A percentile compares a stretch with the other conserved stretches of the same genome.
phyloP scores from a whole-genome alignment of 176 grass and related monocot genomes.

The Hyparrhenia diplandra region DNA sequence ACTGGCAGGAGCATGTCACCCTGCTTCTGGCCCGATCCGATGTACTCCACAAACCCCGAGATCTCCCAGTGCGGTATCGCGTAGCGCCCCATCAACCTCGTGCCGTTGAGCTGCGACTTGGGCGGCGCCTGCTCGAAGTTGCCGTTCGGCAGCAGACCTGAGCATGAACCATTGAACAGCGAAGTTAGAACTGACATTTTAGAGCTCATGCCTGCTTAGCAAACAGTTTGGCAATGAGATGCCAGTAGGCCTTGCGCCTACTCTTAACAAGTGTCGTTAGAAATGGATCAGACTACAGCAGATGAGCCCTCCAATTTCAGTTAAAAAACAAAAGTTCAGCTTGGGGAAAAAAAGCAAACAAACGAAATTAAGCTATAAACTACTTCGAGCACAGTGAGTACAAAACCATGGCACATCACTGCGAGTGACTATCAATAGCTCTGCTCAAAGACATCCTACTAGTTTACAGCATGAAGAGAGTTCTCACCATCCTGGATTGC shows the following conservation, averaged over 20 bases:
- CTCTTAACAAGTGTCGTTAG: too few species aligned
- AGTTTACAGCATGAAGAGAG: not conserved
- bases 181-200: not conserved
- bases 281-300: too few species aligned
- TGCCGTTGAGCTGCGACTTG: constrained; percentile 31
- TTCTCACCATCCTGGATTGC: constrained; percentile 37
- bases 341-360: too few species aligned
- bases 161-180: not conserved
- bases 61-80: constrained; percentile 54
- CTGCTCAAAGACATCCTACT: not conserved
- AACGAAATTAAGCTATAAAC: too few species aligned
- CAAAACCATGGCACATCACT: too few species aligned
- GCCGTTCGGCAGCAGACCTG: constrained; percentile 55
- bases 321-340: too few species aligned
- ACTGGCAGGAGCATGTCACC: constrained; percentile 59
- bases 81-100: constrained; percentile 28
- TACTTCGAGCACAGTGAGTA: too few species aligned
- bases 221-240: not conserved
- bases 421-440: not conserved
- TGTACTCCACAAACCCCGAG: constrained; percentile 49
- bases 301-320: too few species aligned
- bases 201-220: not conserved
- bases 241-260: too few species aligned
- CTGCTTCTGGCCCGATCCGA: constrained; percentile 43
- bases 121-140: constrained; percentile 52